Conservation (phyloP, 805 yeast genomes). For the Candida argentea region DNA sequence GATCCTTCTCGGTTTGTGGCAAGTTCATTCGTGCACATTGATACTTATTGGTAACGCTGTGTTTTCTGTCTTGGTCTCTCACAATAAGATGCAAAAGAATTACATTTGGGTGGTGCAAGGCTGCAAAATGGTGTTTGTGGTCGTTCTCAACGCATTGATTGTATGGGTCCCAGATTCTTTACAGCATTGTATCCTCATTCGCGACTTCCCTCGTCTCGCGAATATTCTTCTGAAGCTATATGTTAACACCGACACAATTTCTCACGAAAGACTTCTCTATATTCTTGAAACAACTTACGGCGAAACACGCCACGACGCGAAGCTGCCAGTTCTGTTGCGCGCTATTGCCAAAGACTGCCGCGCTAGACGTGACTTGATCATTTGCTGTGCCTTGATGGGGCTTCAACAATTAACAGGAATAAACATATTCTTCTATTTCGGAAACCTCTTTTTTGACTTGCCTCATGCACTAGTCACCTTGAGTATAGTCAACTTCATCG, state of each 20-base stretch:
- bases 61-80: slow-evolving; percentile 1
- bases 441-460: slow-evolving; percentile 12
- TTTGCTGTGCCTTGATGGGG: slow-evolving; percentile 16
- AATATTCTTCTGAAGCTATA: slow-evolving; percentile 1
- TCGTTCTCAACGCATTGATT: slow-evolving; percentile 3
- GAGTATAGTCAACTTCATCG: slow-evolving; percentile 12
- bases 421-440: slow-evolving; percentile 23
- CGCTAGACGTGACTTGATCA: not conserved
- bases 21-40: slow-evolving; percentile 13
- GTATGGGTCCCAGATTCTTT: slow-evolving; percentile 6
- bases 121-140: slow-evolving; percentile 3
- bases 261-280: no score
- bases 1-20: slow-evolving; percentile 13
- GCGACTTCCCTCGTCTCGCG: not conserved
- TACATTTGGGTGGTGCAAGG: slow-evolving; percentile 1
- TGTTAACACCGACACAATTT: not conserved
- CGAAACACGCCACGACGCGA: not conserved
- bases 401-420: slow-evolving; percentile 27
- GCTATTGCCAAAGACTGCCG: not conserved
- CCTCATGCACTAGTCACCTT: slow-evolving; percentile 9
- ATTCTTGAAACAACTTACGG: no score
- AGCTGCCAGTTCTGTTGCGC: not conserved
- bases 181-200: slow-evolving; percentile 1
- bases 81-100: not conserved
- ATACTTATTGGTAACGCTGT: slow-evolving; percentile 13